phyloP scores from a whole-genome alignment of 2,329 filamentous ascomycete genomes.

The Neopestalotiopsis sp. region DNA sequence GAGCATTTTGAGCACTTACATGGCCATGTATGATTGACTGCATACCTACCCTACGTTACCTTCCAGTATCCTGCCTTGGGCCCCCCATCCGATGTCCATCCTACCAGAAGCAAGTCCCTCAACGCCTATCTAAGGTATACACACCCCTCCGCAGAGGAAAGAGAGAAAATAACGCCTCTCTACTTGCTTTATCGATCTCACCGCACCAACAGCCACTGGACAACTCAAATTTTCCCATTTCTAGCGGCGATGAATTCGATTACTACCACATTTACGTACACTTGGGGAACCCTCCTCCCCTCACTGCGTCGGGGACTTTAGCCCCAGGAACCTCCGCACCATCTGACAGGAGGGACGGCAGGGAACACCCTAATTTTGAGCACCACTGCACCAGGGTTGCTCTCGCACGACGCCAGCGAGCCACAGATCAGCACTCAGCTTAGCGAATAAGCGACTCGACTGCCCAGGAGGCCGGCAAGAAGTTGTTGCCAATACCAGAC shows the following conservation, averaged over 20 bases:
- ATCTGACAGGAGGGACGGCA: slow-evolving; percentile 14
- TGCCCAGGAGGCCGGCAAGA: neutral
- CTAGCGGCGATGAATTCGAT: slow-evolving; percentile 16
- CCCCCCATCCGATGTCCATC: neutral
- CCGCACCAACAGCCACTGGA: neutral
- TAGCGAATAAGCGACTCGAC: neutral
- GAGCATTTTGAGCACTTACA: neutral
- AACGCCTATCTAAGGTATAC: neutral
- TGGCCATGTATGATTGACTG: neutral
- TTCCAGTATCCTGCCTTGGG: neutral
- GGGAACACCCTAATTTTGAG: neutral
- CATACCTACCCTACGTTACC: neutral
- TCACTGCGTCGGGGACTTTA: slow-evolving; percentile 9
- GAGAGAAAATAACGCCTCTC: neutral
- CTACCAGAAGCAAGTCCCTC: neutral
- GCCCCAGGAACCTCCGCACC: slow-evolving; percentile 15
- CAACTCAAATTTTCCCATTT: neutral
- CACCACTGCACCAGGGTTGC: slow-evolving; percentile 6
- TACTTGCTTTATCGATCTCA: slow-evolving; percentile 14
- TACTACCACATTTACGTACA: neutral
- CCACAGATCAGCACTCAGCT: neutral
- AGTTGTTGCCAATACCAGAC: neutral
- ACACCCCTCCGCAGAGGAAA: neutral
- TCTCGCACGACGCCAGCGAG: slow-evolving; percentile 10
- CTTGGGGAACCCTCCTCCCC: slow-evolving; percentile 8